Evolutionary conservation across 1,284 basidiomycete species (phyloP).

Genomic region (Trametes sp.): DNA sequence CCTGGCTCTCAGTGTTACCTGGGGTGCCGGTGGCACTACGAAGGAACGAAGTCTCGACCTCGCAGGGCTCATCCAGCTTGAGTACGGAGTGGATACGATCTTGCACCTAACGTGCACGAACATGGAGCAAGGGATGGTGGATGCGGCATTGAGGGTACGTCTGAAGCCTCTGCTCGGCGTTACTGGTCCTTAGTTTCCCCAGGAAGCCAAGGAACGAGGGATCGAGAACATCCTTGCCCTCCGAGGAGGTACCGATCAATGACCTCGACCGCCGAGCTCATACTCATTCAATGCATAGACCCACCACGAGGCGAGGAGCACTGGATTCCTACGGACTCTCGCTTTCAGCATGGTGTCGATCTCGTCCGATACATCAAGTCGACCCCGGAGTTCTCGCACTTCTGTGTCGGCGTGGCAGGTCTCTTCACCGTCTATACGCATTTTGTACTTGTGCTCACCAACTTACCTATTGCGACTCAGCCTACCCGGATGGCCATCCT

Average conservation of each 20-base stretch:
- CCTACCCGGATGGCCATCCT: slow-evolving; percentile 93
- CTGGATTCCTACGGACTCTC: slow-evolving; percentile 86
- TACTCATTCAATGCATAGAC: slow-evolving; percentile 55
- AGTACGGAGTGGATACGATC: slow-evolving; percentile 83
- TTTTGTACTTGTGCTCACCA: slow-evolving; percentile 31
- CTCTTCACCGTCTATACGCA: slow-evolving; percentile 18
- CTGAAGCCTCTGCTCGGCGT: background rate
- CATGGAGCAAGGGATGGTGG: slow-evolving; percentile 89
- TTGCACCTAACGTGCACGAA: slow-evolving; percentile 99
- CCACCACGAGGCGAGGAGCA: slow-evolving; percentile 94
- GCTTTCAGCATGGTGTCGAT: slow-evolving; percentile 90
- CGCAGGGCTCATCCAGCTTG: slow-evolving; percentile 73
- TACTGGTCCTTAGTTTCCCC: background rate
- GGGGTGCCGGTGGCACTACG: slow-evolving; percentile 97
- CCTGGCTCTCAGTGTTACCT: slow-evolving; percentile 88
- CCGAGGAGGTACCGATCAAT: slow-evolving; percentile 71
- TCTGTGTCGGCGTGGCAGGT: slow-evolving; percentile 94
- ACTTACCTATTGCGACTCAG: slow-evolving; percentile 47
- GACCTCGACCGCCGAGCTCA: background rate
- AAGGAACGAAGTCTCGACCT: slow-evolving; percentile 90
- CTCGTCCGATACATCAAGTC: slow-evolving; percentile 91
- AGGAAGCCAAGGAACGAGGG: slow-evolving; percentile 85
- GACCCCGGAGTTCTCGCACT: slow-evolving; percentile 81
- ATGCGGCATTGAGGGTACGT: slow-evolving; percentile 81
- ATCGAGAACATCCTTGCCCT: slow-evolving; percentile 94